A percentile compares a stretch with the other conserved stretches of the same genome.
phyloP scores from a whole-genome alignment of 2,329 filamentous ascomycete species.

The Nannizzia gypsea region DNA sequence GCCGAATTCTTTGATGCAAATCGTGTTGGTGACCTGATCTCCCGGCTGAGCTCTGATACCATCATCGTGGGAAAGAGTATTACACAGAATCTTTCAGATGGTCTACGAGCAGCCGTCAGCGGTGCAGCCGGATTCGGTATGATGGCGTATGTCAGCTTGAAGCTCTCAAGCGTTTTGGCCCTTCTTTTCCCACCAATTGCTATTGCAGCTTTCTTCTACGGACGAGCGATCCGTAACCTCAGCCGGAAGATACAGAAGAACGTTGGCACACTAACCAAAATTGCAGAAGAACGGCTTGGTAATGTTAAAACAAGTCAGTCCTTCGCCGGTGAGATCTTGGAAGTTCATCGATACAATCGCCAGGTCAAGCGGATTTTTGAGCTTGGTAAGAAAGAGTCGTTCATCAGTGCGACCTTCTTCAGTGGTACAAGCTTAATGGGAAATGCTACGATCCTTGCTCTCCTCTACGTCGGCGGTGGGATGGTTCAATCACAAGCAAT shows the following conservation, averaged over 20 bases:
- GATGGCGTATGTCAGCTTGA: slow-evolving; percentile 92
- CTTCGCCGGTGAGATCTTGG: slow-evolving; percentile 84
- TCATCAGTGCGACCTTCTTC: slow-evolving; percentile 87
- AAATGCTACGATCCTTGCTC: slow-evolving; percentile 87
- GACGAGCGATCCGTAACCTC: slow-evolving; percentile 73
- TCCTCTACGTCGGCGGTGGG: slow-evolving; percentile 80
- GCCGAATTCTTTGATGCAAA: slow-evolving; percentile 99
- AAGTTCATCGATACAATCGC: slow-evolving; percentile 80
- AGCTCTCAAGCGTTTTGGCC: slow-evolving; percentile 75
- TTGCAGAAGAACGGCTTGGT: slow-evolving; percentile 92
- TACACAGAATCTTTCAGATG: slow-evolving; percentile 93
- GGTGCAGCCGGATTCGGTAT: slow-evolving; percentile 78
- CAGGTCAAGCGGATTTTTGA: slow-evolving; percentile 88
- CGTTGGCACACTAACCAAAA: slow-evolving; percentile 83
- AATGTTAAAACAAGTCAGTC: slow-evolving; percentile 96
- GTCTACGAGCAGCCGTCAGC: slow-evolving; percentile 80
- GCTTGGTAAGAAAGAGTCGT: slow-evolving; percentile 72
- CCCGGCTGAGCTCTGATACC: slow-evolving; percentile 86
- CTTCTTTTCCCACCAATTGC: slow-evolving; percentile 86
- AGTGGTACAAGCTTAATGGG: slow-evolving; percentile 58
- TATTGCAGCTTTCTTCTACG: slow-evolving; percentile 82
- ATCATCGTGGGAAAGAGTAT: slow-evolving; percentile 98
- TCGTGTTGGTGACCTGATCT: slow-evolving; percentile 89
- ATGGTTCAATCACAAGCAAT: slow-evolving; percentile 81
- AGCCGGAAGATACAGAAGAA: slow-evolving; percentile 91